These are phyloP conservation scores for Colletotrichum sp. DNA, from an alignment of 2,329 filamentous ascomycete species.

Conservation along the genomic window DNA sequence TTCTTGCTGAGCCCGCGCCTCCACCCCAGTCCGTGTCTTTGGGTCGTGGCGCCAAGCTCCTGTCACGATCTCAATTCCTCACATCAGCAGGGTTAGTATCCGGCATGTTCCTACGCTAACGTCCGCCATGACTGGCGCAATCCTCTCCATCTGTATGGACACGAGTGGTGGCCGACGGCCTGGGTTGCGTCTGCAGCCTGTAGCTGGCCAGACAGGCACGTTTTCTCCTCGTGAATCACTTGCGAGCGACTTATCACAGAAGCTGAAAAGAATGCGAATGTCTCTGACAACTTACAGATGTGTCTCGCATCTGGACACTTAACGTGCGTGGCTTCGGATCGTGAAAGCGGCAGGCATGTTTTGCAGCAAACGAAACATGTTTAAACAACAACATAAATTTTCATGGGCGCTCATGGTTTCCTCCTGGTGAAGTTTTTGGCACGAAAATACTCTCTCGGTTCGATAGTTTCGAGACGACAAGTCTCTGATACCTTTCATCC, in stretches of 20 bases:
- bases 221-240: neutral
- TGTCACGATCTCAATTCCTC: neutral
- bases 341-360: neutral
- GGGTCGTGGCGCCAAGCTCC: neutral
- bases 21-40: neutral
- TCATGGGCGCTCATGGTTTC: neutral
- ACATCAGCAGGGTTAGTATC: neutral
- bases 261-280: neutral
- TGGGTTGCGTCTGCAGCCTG: neutral
- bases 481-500: neutral
- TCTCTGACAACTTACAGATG: neutral
- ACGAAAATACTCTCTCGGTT: neutral
- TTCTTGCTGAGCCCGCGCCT: neutral
- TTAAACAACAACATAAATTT: neutral
- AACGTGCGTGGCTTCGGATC: neutral
- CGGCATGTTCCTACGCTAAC: neutral
- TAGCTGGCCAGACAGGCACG: neutral
- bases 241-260: neutral
- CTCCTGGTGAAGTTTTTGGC: neutral
- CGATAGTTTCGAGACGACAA: neutral
- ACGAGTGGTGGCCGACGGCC: too few relatives aligned
- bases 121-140: neutral
- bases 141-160: neutral
- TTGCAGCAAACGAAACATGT: neutral
- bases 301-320: neutral